Base-by-base conservation (phyloP, 1,139 yeast species). In the Suhomyces atakaporum region DNA sequence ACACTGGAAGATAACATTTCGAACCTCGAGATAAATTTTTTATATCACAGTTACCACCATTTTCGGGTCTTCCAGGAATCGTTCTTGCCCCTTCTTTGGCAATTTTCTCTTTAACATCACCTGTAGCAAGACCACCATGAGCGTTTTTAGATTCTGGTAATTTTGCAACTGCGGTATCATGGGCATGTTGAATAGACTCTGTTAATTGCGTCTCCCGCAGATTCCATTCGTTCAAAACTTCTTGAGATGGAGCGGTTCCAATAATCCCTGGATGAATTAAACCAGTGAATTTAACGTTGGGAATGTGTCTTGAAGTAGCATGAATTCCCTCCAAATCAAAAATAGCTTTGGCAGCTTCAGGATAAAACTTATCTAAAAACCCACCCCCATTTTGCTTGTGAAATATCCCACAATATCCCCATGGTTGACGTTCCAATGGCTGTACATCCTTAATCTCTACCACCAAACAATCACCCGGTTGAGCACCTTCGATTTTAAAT, bases 41-140 rank as follows among this genome's bases (percentile, higher is more conserved):
- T 47, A 73, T 73, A 42, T 73, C 78, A 49, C 78, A 73, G 44
- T 73, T 73, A 5, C 78, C 78, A 7, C 78, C 78, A 47, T 73
- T 62, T 50, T 73, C 78, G 18, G 78, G 77, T 43, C 76, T 53
- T 4, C 76, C 76, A 5, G 78, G 78, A 36, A 73, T 69, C 3
- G 78, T 73, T 28, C 78, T 56, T 3, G 77, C 76, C 7, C 79
- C 79, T 34, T 65, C 65, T 25, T 46, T 47, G 10, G 60, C 68
- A 30, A 67, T 63, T 27, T 50, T 50, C 7, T 44, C 55, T 27
- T 56, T 53, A 18, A 60, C 39, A 3, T 49, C 62, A 1, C 46
- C 51, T 2, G 54, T 40, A 3, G 70, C 70, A 3, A 51, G 40
- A 2, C 77, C 78, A 2, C 69, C 65, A 47, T 59, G 68, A 1